Percentiles rank a stretch among this genome's conserved stretches.
Conservation (phyloP, 257 asterid species). For the Ballota nigra region DNA sequence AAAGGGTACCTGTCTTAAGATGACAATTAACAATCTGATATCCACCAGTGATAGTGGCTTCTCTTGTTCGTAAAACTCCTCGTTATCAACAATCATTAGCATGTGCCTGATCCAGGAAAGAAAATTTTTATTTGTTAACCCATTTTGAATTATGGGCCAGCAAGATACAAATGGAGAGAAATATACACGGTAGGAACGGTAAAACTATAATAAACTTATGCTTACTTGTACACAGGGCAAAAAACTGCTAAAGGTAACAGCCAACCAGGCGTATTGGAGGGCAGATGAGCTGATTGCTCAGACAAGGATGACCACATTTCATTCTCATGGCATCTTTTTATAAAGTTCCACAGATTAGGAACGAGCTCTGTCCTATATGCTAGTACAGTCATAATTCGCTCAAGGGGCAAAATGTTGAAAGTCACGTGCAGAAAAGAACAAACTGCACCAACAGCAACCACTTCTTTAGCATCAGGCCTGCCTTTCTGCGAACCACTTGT, state of each 20-base stretch:
- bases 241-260: slow-evolving; percentile 84
- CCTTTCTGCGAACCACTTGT: slow-evolving; percentile 43
- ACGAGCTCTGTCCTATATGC: slow-evolving; percentile 95
- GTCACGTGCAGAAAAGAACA: slow-evolving; percentile 81
- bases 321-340: slow-evolving; percentile 79
- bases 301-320: slow-evolving; percentile 77
- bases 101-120: slow-evolving; percentile 69
- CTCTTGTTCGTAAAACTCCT: slow-evolving; percentile 95
- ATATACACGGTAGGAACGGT: slow-evolving; percentile 8
- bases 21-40: slow-evolving; percentile 72
- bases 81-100: slow-evolving; percentile 91
- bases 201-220: slow-evolving; percentile 22
- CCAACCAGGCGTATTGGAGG: slow-evolving; percentile 78
- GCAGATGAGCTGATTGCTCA: slow-evolving; percentile 63
- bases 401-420: slow-evolving; percentile 78
- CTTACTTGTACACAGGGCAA: slow-evolving; percentile 97
- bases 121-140: slow-evolving; percentile 19
- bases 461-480: slow-evolving; percentile 51
- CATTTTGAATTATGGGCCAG: slow-evolving; percentile 23
- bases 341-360: slow-evolving; percentile 79
- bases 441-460: slow-evolving; percentile 80
- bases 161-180: slow-evolving; percentile 10
- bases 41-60: slow-evolving; percentile 81
- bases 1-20: slow-evolving; percentile 79
- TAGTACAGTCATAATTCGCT: slow-evolving; percentile 81